A percentile compares a stretch with the other conserved stretches of the same genome.
phyloP scores from a whole-genome alignment of 495 filamentous ascomycete genomes.

The Schizothecium vesticola region DNA sequence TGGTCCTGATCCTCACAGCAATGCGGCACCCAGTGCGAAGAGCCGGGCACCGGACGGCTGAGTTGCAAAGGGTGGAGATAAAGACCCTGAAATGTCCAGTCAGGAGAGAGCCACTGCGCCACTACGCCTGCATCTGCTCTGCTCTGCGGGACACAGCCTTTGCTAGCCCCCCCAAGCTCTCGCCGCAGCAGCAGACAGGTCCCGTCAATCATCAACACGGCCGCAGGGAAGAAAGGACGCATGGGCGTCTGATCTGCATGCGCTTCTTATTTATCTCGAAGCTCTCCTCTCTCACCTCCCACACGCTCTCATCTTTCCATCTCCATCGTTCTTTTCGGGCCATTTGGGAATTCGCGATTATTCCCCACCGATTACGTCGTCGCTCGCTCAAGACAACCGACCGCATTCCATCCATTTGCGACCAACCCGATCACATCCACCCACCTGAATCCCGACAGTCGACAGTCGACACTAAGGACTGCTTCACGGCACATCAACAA shows the following conservation, averaged over 20 bases:
- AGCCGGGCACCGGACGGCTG: not conserved
- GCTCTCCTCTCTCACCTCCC: not conserved
- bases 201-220: not conserved
- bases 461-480: not conserved
- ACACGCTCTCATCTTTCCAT: not conserved
- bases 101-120: slow-evolving; percentile 10
- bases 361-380: not conserved
- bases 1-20: not conserved
- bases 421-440: not conserved
- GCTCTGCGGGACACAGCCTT: not conserved
- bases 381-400: slow-evolving; percentile 7
- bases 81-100: not conserved
- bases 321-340: not conserved
- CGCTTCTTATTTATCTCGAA: slow-evolving; percentile 12
- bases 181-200: not conserved
- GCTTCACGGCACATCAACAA: not conserved
- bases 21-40: not conserved
- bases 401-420: not conserved
- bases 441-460: not conserved
- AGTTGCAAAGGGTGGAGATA: not conserved
- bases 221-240: not conserved
- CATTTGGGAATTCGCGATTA: not conserved
- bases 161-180: not conserved
- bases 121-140: slow-evolving; percentile 6
- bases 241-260: not conserved